Percentiles rank a stretch among this genome's conserved stretches.
Evolutionary conservation across 164 flowering plant genomes (phyloP).

Genomic region (Annona squamosa): DNA sequence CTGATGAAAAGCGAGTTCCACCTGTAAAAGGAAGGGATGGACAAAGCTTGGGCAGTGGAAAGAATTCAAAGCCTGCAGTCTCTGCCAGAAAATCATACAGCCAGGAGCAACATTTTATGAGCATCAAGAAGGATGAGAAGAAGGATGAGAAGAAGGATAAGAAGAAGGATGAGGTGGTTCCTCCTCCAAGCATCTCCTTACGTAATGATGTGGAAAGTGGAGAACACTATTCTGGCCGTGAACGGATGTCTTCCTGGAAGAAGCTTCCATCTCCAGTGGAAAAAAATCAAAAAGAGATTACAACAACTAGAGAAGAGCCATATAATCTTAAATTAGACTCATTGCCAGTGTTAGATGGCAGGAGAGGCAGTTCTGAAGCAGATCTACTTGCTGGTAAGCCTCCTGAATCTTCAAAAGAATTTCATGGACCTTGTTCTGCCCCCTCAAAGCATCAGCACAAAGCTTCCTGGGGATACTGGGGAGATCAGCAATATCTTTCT

Average conservation of each 20-base stretch:
- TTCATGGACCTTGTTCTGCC: slow-evolving; percentile 34
- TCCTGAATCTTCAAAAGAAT: slow-evolving; percentile 54
- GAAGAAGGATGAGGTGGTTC: slow-evolving; percentile 32
- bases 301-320: slow-evolving; percentile 29
- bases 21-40: slow-evolving; percentile 33
- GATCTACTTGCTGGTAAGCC: slow-evolving; percentile 35
- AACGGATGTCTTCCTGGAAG: slow-evolving; percentile 86
- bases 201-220: slow-evolving; percentile 32
- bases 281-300: slow-evolving; percentile 45
- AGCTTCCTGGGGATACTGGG: slow-evolving; percentile 94
- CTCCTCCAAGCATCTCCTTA: slow-evolving; percentile 19
- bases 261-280: slow-evolving; percentile 68
- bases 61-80: slow-evolving; percentile 29
- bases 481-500: slow-evolving; percentile 55
- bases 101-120: slow-evolving; percentile 75
- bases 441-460: slow-evolving; percentile 75
- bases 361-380: slow-evolving; percentile 28
- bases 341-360: slow-evolving; percentile 15
- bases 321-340: slow-evolving; percentile 34
- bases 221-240: slow-evolving; percentile 39
- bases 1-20: slow-evolving; percentile 54
- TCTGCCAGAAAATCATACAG: slow-evolving; percentile 41
- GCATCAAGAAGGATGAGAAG: slow-evolving; percentile 51
- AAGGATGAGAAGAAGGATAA: slow-evolving; percentile 34
- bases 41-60: slow-evolving; percentile 32